Evolutionary conservation across 257 asterid genomes (phyloP), one percentile per base, ranked within the genome.

Genomic region (Cynanchum wilfordii): DNA sequence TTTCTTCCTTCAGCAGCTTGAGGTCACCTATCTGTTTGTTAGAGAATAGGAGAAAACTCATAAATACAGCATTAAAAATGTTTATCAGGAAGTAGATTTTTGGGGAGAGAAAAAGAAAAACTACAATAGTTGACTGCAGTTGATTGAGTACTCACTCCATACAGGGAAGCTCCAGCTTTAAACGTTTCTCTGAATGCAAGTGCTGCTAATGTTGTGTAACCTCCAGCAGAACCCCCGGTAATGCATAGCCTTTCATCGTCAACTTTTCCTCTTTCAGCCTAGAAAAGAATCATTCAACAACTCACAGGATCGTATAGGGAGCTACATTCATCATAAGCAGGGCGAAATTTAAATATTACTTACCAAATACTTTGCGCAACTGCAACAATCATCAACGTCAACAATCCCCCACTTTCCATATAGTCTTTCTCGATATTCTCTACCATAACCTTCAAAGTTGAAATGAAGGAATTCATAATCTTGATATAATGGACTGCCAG

Each of bases 191-290:
- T 83, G 82, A 94, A 94, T 71, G 98, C 99, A 78, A 91, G 97
- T 45, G 97, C 93, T 45, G 97, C 99, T 63, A 94, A 77, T 76
- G 99, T 91, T 68, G 99, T 94, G 86, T 88, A 94, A 51, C 99
- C 99, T 76, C 99, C 99, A 65, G 99, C 99, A 79, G 99, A 94
- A 72, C 97, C 97, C 72, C 99, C 97, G 8, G 97, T 86, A 73
- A 94, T 94, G 78, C 99, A 94, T 69, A 94, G 81, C 69, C 97
- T 86, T 73, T 86, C 84, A 20, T 91, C 88, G 67, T 94, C 99
- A 55, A 89, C 97, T 79, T 85, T 91, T 81, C 97, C 97, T 71
- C 85, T 80, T 59, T 86, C 90, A 77, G 84, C 97, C 99, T 94
- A 77, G 55, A 45, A 73, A 79, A 73, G 74, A 69, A 81, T 63